Evolutionary conservation across 441 rosid species (phyloP), one percentile per base, ranked within the genome.

Genomic region (Metrosideros polymorpha): DNA sequence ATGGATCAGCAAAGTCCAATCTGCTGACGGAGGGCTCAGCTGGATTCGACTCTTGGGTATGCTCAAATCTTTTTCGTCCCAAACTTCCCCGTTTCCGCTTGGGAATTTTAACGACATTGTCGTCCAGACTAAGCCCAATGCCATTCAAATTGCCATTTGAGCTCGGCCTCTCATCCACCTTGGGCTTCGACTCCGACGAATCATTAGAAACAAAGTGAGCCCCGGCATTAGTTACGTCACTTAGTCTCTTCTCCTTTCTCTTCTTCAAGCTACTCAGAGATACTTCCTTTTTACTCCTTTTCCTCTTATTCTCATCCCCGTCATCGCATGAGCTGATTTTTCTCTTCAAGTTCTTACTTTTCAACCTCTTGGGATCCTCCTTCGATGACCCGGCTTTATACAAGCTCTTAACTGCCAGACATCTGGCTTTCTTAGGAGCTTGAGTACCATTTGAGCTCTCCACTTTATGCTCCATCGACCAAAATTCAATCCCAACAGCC

Each of bases 381-480:
- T 83, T 53, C 6, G 63, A 83, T 14, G 29, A 22, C 82, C 89
- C 91, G 47, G 92, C 88, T 83, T 94, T 89, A 89, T 96, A 97
- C 54, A 97, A 87, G 91, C 95, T 97, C 92, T 95, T 97, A 85
- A 96, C 94, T 92, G 96, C 99, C 97, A 97, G 89, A 22, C 96
- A 94, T 92, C 97, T 97, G 52, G 98, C 89, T 91, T 92, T 95
- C 92, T 92, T 92, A 85, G 95, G 91, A 90, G 92, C 90, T 93
- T 91, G 95, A 91, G 89, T 92, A 90, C 95, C 99, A 94, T 94
- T 89, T 79, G 95, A 92, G 92, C 89, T 91, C 84, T 90, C 94
- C 89, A 92, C 85, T 86, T 93, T 93, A 92, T 91, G 90, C 94
- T 96, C 99, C 99, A 97, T 97, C 91, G 91, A 95, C 92, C 91